These are phyloP conservation scores for Candida quercuum DNA, from an alignment of 805 yeast genomes.

Conservation along the genomic window DNA sequence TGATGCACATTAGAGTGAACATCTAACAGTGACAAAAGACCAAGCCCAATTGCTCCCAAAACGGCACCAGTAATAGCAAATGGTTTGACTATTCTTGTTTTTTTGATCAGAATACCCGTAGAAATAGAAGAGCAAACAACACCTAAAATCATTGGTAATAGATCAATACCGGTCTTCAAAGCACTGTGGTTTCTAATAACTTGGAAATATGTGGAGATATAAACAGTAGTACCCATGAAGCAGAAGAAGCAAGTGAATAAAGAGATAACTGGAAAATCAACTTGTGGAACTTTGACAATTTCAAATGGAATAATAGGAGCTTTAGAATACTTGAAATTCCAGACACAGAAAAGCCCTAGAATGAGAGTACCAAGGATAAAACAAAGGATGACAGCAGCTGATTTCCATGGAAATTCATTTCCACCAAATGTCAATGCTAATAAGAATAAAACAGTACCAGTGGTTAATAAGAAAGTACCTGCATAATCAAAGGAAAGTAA, in stretches of 20 bases:
- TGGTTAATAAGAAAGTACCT: conserved; percentile 39
- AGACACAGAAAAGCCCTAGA: conserved; percentile 28
- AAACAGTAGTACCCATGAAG: conserved; percentile 35
- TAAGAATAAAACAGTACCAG: conserved; percentile 39
- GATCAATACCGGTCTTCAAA: conserved; percentile 17
- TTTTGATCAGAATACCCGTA: conserved; percentile 27
- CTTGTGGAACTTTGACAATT: conserved; percentile 31
- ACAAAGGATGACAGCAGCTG: conserved; percentile 46
- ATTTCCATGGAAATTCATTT: conserved; percentile 43
- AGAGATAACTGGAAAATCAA: conserved; percentile 26
- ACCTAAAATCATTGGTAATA: conserved; percentile 17
- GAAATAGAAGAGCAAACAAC: conserved; percentile 8
- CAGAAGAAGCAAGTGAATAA: conserved; percentile 31
- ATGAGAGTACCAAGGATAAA: conserved; percentile 41
- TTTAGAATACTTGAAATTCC: conserved; percentile 37
- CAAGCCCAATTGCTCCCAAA: conserved; percentile 30
- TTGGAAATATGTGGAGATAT: conserved; percentile 45
- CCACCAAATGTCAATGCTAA: conserved; percentile 55
- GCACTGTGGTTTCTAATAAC: conserved; percentile 31
- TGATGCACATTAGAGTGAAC: conserved; percentile 23
- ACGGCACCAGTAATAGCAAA: conserved; percentile 26
- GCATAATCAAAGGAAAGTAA: conserved; percentile 40
- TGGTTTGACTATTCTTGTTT: conserved; percentile 31
- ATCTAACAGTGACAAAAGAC: conserved; percentile 26
- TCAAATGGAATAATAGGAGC: conserved; percentile 43